A percentile compares a stretch with the other conserved stretches of the same genome.
phyloP scores from a whole-genome alignment of 2,329 filamentous ascomycete species.

The Seiridium cupressi region DNA sequence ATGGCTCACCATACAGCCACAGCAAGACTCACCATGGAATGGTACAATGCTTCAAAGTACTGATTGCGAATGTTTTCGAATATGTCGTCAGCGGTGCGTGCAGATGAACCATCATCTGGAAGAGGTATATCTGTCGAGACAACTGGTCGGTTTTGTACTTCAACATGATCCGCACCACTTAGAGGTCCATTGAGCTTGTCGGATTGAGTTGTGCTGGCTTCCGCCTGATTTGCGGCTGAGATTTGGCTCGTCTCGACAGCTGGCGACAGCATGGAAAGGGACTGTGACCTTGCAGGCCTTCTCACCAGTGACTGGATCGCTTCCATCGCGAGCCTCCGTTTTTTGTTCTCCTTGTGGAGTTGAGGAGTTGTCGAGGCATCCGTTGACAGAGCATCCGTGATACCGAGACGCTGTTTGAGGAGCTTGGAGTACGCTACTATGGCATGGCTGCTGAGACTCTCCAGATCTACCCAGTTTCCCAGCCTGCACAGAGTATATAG shows the following conservation, averaged over 20 bases:
- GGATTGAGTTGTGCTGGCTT: neutral
- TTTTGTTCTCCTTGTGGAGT: slow-evolving; percentile 49
- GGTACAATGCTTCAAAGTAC: slow-evolving; percentile 60
- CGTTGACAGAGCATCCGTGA: slow-evolving; percentile 14
- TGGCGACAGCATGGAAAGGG: slow-evolving; percentile 31
- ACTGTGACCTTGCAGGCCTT: slow-evolving; percentile 45
- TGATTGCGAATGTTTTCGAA: slow-evolving; percentile 58
- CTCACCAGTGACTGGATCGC: slow-evolving; percentile 61
- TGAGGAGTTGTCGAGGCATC: slow-evolving; percentile 40
- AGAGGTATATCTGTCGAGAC: slow-evolving; percentile 8
- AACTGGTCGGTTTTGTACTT: neutral
- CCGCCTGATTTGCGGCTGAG: slow-evolving; percentile 10
- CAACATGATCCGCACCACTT: neutral
- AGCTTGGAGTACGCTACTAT: slow-evolving; percentile 40
- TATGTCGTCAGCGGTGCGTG: slow-evolving; percentile 47
- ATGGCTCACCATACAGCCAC: too few species aligned
- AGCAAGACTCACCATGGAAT: slow-evolving; percentile 54
- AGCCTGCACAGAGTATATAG: slow-evolving; percentile 70
- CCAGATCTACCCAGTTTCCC: slow-evolving; percentile 63
- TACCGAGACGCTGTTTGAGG: slow-evolving; percentile 26
- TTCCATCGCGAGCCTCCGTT: slow-evolving; percentile 59
- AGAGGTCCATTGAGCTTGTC: too few species aligned
- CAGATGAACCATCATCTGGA: slow-evolving; percentile 17
- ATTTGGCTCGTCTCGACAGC: slow-evolving; percentile 10
- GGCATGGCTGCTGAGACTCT: slow-evolving; percentile 48